Base-by-base conservation (phyloP, 257 asterid genomes). In the Forsythia suspensa region DNA sequence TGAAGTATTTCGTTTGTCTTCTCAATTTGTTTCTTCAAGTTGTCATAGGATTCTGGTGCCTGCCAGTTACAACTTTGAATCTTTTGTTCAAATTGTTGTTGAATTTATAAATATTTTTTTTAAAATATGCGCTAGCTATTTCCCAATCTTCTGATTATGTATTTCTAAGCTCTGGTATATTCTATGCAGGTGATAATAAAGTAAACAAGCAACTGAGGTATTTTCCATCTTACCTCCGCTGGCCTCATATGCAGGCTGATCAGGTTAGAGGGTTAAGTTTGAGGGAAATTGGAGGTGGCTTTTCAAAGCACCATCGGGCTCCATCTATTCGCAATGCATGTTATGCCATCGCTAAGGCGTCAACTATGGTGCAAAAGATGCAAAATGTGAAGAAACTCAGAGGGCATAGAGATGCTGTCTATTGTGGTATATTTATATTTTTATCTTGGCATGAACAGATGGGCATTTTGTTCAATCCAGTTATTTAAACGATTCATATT, bases 241-340 rank as follows among this genome's bases (percentile, higher is more conserved):
- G 99, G 99, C 99, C 99, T 85, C 99, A 95, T 87, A 89, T 89
- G 92, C 92, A 84, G 82, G 95, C 97, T 38, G 97, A 91, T 87
- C 98, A 93, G 89, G 97, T 93, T 77, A 95, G 91, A 81, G 99
- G 98, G 80, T 92, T 95, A 80, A 87, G 92, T 71, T 89, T 95
- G 83, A 91, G 99, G 82, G 99, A 95, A 90, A 91, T 91, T 76
- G 99, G 98, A 80, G 99, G 99, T 70, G 99, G 99, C 82, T 95
- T 95, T 84, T 78, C 99, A 66, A 95, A 86, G 80, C 97, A 95
- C 80, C 97, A 95, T 71, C 94, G 99, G 8, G 97, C 97, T 82
- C 98, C 99, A 76, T 93, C 99, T 75, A 89, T 86, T 76, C 97
- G 96, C 59, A 89, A 85, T 83, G 93, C 99, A 44, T 90, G 97